Evolutionary conservation across 2,329 filamentous ascomycete genomes (phyloP).

Genomic region (Plectosphaerella cucumerina): DNA sequence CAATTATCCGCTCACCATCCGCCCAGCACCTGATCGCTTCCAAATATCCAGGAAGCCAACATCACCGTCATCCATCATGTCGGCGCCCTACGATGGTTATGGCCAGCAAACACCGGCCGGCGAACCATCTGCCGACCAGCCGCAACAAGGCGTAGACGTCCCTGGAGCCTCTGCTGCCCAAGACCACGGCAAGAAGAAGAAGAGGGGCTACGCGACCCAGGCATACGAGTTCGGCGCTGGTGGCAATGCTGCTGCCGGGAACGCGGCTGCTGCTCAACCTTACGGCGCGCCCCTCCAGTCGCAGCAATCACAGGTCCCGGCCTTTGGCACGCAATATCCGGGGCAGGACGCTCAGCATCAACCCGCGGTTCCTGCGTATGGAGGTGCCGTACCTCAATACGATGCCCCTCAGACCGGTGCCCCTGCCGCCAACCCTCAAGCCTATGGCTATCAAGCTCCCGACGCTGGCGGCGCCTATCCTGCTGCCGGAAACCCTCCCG

Average conservation of each 20-base stretch:
- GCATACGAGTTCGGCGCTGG: conserved; percentile 90
- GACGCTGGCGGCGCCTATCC: conserved; percentile 61
- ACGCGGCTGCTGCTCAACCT: conserved; percentile 39
- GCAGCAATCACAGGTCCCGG: conserved; percentile 31
- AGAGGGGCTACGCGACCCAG: conserved; percentile 89
- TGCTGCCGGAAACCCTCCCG: conserved; percentile 31
- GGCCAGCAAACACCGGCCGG: conserved; percentile 43
- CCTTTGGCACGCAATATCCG: conserved; percentile 55
- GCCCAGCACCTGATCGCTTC: conserved; percentile 15
- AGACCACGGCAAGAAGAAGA: conserved; percentile 71
- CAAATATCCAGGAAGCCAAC: not conserved
- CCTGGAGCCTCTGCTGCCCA: conserved; percentile 21
- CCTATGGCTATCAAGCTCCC: conserved; percentile 64
- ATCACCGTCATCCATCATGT: conserved; percentile 39
- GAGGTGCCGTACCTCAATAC: conserved; percentile 33
- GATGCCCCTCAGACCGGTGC: conserved; percentile 33
- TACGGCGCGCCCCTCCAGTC: conserved; percentile 43
- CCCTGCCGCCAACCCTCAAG: not conserved
- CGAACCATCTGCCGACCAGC: conserved; percentile 36
- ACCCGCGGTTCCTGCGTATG: conserved; percentile 23
- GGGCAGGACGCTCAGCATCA: conserved; percentile 43
- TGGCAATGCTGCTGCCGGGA: conserved; percentile 64
- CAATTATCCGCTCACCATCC: conserved; percentile 4
- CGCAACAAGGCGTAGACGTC: conserved; percentile 29
- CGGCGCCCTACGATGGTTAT: conserved; percentile 52